Percentiles rank a stretch among this genome's conserved stretches.
These are phyloP conservation scores for Candida saitoana DNA, from an alignment of 805 yeast species.

Conservation along the genomic window DNA sequence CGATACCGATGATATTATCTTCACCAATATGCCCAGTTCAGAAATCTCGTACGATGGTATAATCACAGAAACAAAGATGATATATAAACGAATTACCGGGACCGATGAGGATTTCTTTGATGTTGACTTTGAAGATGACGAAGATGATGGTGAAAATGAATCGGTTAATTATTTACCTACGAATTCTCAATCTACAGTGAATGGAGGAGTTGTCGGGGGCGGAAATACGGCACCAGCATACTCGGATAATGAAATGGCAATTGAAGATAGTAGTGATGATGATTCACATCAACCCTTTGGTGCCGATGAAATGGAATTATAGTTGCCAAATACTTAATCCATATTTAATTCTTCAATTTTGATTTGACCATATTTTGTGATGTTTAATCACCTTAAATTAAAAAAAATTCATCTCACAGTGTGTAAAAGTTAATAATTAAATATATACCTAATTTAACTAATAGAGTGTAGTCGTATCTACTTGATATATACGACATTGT, in stretches of 20 bases:
- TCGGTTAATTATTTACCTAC: conserved; percentile 1
- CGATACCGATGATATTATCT: conserved; percentile 42
- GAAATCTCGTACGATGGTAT: conserved; percentile 92
- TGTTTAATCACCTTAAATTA: not conserved
- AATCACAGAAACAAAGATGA: conserved; percentile 69
- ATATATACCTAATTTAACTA: too few relatives aligned
- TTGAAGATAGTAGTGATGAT: conserved; percentile 27
- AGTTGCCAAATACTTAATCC: not conserved
- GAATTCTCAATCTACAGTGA: conserved; percentile 8
- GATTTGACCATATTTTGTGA: not conserved
- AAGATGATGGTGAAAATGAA: conserved; percentile 41
- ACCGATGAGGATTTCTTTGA: conserved; percentile 94
- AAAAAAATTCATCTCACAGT: not conserved
- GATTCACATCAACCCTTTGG: conserved; percentile 41
- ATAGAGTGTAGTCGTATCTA: too few relatives aligned
- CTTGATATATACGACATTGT: too few relatives aligned
- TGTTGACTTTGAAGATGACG: conserved; percentile 94
- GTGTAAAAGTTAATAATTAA: not conserved
- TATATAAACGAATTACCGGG: conserved; percentile 81
- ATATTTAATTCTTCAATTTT: not conserved
- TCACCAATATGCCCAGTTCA: conserved; percentile 65
- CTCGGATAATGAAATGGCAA: conserved; percentile 8
- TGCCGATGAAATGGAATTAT: conserved; percentile 42
- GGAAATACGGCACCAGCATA: conserved; percentile 4
- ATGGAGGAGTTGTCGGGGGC: conserved; percentile 17